Evolutionary conservation across 2,329 filamentous ascomycete species (phyloP).

Genomic region (Colletotrichum tofieldiae): DNA sequence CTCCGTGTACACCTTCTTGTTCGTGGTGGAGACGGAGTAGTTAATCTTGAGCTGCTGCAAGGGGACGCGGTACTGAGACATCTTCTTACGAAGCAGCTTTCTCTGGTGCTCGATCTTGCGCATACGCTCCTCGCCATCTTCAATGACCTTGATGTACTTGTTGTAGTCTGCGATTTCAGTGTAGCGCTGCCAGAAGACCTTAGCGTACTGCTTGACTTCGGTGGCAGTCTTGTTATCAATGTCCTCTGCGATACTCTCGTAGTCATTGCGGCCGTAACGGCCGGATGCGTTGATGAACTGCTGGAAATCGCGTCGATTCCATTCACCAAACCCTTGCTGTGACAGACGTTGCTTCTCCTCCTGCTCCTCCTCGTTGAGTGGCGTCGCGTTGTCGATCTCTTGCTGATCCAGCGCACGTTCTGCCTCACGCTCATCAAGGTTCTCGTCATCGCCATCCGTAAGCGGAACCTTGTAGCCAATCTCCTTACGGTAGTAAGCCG

Average conservation of each 20-base stretch:
- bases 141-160: conserved; percentile 91
- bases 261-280: conserved; percentile 91
- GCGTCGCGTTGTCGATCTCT: conserved; percentile 92
- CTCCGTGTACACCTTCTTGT: conserved; percentile 99
- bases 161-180: conserved; percentile 90
- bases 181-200: conserved; percentile 97
- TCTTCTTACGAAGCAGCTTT: conserved; percentile 94
- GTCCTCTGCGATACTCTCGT: conserved; percentile 87
- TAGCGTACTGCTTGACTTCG: conserved; percentile 92
- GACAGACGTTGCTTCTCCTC: conserved; percentile 88
- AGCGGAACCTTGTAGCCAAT: conserved; percentile 95
- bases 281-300: conserved; percentile 97
- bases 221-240: conserved; percentile 90
- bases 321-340: conserved; percentile 89
- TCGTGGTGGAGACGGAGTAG: conserved; percentile 98
- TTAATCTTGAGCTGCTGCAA: conserved; percentile 99
- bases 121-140: conserved; percentile 91
- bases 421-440: conserved; percentile 86
- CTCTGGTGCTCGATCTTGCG: conserved; percentile 93
- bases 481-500: conserved; percentile 94
- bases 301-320: conserved; percentile 98
- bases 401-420: conserved; percentile 90
- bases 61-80: conserved; percentile 96
- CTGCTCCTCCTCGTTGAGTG: conserved; percentile 90
- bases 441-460: conserved; percentile 90